Conservation (phyloP, 2,329 filamentous ascomycete genomes). For the Cercospora berteroae region DNA sequence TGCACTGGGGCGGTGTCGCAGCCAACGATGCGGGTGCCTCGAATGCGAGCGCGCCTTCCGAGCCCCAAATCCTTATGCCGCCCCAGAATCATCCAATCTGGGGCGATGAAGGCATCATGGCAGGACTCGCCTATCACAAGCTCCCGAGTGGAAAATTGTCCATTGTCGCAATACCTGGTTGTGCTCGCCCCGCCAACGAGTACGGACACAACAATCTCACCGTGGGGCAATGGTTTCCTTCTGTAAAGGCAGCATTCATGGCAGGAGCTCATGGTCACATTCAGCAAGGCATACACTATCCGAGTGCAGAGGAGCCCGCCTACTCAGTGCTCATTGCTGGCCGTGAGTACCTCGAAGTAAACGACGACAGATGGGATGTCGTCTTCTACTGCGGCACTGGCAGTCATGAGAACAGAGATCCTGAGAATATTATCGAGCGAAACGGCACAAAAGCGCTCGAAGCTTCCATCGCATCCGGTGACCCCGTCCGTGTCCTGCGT, state of each 20-base stretch:
- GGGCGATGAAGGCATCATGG: not conserved
- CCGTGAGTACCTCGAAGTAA: too few relatives aligned
- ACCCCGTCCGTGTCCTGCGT: not conserved
- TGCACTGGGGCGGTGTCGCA: not conserved
- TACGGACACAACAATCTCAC: not conserved
- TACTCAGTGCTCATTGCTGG: too few relatives aligned
- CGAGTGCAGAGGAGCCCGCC: too few relatives aligned
- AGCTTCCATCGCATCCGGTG: not conserved
- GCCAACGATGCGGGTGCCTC: too few relatives aligned
- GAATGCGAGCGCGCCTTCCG: too few relatives aligned
- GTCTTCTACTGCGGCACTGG: not conserved
- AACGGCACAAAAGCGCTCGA: not conserved
- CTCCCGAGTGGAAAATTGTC: not conserved
- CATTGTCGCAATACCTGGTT: not conserved
- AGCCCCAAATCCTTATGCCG: not conserved
- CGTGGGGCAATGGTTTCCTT: not conserved
- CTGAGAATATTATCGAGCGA: not conserved
- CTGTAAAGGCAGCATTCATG: not conserved
- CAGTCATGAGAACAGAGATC: not conserved
- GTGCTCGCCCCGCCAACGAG: not conserved
- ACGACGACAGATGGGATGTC: not conserved
- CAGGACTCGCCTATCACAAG: not conserved
- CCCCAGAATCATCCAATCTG: not conserved
- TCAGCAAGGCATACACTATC: too few relatives aligned
- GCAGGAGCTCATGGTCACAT: not conserved